Evolutionary conservation across 805 yeast genomes (phyloP), one percentile per base, ranked within the genome.

Genomic region (Cyberlindnera maritima): DNA sequence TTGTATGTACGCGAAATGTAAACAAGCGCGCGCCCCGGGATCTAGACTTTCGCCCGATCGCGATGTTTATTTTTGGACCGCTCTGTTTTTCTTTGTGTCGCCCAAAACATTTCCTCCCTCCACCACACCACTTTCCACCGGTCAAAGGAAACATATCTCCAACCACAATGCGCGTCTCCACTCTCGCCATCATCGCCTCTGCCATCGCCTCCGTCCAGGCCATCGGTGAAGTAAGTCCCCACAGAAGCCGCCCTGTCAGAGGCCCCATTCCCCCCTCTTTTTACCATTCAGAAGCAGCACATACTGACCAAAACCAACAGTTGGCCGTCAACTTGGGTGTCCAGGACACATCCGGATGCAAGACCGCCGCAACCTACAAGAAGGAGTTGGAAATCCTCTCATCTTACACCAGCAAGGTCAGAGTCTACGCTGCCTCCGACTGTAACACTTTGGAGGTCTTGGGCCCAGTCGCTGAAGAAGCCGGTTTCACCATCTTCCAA

Each of bases 371-470:
- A 15, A 96, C 89, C 60, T 92, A 81, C 70, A 76, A 75, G 58
- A 56, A 69, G 41, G 97, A 91, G 64, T 75, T 92, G 56, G 72
- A 73, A 20, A 66, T 72, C 32, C 69, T 92, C 57, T 69, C 79
- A 43, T 57, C 72, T 39, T 80, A 86, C 71, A 70, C 94, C 35
- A 69, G 71, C 52, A 77, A 78, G 42, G 80, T 92, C 58, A 88
- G 91, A 69, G 86, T 92, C 33, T 92, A 89, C 66, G 94, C 97
- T 26, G 90, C 86, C 41, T 83, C 95, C n/a, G 95, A 88, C 69
- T 92, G 97, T 77, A 83, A 90, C 77, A 87, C 97, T 49, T 76
- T 92, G 63, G 79, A 85, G 70, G 74, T 74, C 61, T 72, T 92
- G 55, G 96, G 90, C 47, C 96, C 97, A 39, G 96, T 88, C 52